These are phyloP conservation scores for barley (Hordeum vulgare) DNA, from an alignment of 176 grass and related monocot genomes.

Conservation along the genomic window DNA sequence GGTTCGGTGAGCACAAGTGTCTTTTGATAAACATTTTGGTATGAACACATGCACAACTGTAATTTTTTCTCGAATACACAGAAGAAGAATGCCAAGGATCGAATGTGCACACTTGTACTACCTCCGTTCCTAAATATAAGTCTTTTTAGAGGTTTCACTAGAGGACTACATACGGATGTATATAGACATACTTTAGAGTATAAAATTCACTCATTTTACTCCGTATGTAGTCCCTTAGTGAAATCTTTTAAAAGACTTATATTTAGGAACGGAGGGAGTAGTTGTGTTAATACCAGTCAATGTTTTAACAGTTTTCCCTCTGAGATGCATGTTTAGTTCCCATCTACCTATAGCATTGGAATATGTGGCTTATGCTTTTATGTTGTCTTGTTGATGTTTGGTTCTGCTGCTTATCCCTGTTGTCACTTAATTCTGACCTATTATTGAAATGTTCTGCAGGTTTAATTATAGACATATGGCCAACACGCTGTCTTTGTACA, in stretches of 20 bases:
- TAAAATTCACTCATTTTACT: too few relatives aligned
- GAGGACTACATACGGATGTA: too few relatives aligned
- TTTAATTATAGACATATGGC: constrained; percentile 99
- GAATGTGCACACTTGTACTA: not conserved
- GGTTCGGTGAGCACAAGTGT: not conserved
- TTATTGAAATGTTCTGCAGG: constrained; percentile 37
- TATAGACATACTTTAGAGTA: too few relatives aligned
- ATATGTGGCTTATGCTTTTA: constrained; percentile 3
- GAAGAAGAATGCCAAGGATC: not conserved
- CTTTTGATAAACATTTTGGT: not conserved
- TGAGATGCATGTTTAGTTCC: not conserved
- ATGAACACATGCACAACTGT: not conserved
- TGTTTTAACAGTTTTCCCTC: not conserved
- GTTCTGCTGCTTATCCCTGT: not conserved
- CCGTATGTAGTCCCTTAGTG: too few relatives aligned
- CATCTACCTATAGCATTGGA: not conserved
- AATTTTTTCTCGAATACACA: not conserved
- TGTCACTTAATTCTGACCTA: not conserved
- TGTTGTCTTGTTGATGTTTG: not conserved
- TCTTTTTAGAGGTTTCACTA: too few relatives aligned
- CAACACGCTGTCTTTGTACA: constrained; percentile 90
- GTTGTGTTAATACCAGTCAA: not conserved
- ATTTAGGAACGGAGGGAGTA: too few relatives aligned
- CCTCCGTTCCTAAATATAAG: too few relatives aligned
- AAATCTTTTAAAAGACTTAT: too few relatives aligned